phyloP scores from a whole-genome alignment of 768 basidiomycete genomes.

The Lactarius psammicola region DNA sequence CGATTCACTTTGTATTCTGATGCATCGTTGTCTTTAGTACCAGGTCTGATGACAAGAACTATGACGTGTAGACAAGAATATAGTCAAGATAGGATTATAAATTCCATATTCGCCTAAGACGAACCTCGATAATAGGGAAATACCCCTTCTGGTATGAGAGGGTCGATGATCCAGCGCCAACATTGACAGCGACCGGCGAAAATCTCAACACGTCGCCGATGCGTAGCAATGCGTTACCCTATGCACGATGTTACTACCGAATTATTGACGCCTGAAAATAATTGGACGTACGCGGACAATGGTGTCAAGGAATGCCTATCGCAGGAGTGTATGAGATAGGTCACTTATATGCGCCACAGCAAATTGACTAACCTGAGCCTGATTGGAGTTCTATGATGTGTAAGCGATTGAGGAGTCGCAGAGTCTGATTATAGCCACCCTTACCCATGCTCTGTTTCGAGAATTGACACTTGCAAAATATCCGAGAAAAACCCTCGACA shows the following conservation, averaged over 20 bases:
- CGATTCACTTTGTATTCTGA: slow-evolving; percentile 34
- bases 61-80: not conserved
- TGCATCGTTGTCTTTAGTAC: slow-evolving; percentile 36
- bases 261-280: not conserved
- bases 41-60: slow-evolving; percentile 37
- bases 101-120: not conserved
- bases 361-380: slow-evolving; percentile 33
- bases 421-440: not conserved
- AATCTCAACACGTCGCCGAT: slow-evolving; percentile 37
- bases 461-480: slow-evolving; percentile 33
- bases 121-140: slow-evolving; percentile 36
- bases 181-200: slow-evolving; percentile 27
- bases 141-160: slow-evolving; percentile 39
- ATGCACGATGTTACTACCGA: not conserved
- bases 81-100: not conserved
- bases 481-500: slow-evolving; percentile 33
- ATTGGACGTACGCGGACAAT: slow-evolving; percentile 29
- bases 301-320: slow-evolving; percentile 32
- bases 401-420: not conserved
- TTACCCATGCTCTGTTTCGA: slow-evolving; percentile 32
- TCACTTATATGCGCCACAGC: not conserved
- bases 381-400: slow-evolving; percentile 29
- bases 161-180: slow-evolving; percentile 8
- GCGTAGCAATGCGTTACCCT: slow-evolving; percentile 34
- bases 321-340: not conserved